These are phyloP conservation scores for Babesia divergens DNA, from an alignment of 169 alveolate species.

Conservation along the genomic window DNA sequence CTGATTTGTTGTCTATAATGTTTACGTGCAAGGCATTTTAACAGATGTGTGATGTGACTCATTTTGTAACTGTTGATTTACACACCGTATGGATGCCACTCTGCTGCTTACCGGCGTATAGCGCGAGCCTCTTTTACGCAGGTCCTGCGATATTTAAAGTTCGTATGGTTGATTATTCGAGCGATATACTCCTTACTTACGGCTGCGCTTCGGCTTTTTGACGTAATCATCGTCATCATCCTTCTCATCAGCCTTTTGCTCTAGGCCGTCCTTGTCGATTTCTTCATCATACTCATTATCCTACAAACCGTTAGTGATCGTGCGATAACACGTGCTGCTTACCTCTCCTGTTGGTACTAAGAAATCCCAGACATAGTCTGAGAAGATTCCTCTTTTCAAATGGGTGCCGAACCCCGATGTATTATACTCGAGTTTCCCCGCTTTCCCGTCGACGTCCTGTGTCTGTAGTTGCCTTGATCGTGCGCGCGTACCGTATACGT, in stretches of 20 bases:
- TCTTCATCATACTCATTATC: conserved; percentile 21
- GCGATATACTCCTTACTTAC: conserved; percentile 2
- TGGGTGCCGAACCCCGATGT: conserved; percentile 53
- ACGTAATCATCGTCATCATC: not conserved
- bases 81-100: not conserved
- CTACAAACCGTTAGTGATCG: not conserved
- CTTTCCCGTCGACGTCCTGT: conserved; percentile 19
- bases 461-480: conserved; percentile 29
- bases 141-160: not conserved
- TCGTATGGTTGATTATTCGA: not conserved
- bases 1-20: not conserved
- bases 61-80: not conserved
- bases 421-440: conserved; percentile 26
- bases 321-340: not conserved
- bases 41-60: conserved; percentile 1
- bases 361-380: conserved; percentile 68
- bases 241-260: not conserved
- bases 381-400: conserved; percentile 59
- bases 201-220: conserved; percentile 1
- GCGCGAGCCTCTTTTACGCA: not conserved
- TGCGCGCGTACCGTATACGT: conserved; percentile 57
- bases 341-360: conserved; percentile 38
- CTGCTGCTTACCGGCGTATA: not conserved
- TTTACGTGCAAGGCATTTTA: not conserved
- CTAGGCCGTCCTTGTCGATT: not conserved